These are phyloP conservation scores for Closterium sp. DNA, from an alignment of 139 green algal species.

Conservation along the genomic window DNA sequence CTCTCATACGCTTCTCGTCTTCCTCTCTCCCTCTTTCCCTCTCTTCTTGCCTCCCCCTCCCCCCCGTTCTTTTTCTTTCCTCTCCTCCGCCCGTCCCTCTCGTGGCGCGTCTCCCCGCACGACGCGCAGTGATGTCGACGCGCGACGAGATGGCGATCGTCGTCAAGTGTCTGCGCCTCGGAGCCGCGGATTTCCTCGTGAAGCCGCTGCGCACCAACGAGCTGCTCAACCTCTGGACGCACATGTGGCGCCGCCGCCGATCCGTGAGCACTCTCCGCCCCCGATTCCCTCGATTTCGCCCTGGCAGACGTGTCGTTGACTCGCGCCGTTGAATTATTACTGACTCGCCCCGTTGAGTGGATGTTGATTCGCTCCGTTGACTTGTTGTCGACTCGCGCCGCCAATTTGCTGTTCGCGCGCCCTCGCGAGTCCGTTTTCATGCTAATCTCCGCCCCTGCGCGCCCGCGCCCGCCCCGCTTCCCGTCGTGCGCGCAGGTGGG, in stretches of 20 bases:
- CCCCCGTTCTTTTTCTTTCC: neutral
- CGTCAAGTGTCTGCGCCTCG: conserved; percentile 71
- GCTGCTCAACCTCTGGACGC: conserved; percentile 78
- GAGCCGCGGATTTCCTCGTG: conserved; percentile 82
- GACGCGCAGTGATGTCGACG: conserved; percentile 64
- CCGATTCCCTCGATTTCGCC: neutral
- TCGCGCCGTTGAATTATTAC: too few species aligned
- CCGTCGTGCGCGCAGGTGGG: neutral
- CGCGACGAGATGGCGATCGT: conserved; percentile 70
- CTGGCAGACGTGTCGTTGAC: too few species aligned
- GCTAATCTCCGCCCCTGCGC: neutral
- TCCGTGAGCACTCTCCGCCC: conserved; percentile 1
- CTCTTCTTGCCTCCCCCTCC: neutral
- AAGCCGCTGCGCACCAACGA: conserved; percentile 81
- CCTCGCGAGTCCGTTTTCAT: neutral
- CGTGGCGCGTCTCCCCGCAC: too few species aligned
- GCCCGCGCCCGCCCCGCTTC: neutral
- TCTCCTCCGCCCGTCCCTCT: neutral
- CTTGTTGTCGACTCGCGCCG: too few species aligned
- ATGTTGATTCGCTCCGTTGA: too few species aligned
- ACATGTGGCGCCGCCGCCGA: conserved; percentile 70
- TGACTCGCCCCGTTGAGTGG: too few species aligned
- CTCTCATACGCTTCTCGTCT: neutral
- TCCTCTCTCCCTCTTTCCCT: neutral
- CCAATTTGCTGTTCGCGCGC: neutral